Evolutionary conservation across 2,329 filamentous ascomycete species (phyloP), one percentile per base, ranked within the genome.

Genomic region (Fusarium scirpi): DNA sequence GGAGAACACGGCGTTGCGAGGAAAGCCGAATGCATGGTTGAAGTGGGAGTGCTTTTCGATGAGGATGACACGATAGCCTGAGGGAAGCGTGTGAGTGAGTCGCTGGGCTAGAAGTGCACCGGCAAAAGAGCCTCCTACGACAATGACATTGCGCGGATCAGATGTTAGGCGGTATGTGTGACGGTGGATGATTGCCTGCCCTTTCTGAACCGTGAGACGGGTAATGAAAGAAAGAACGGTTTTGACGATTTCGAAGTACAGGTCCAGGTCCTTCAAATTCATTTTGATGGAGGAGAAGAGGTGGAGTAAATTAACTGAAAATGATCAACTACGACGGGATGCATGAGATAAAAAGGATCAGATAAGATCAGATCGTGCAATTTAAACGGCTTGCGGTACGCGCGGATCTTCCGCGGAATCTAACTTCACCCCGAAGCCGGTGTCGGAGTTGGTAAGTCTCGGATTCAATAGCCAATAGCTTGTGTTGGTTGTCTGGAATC

Each of bases 1-100:
- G 0, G 66, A 44, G 5, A 73, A 43, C 0, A 72, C 67, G 0
- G 67, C 45, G 25, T 68, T 65, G 1, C 70, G 64, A 1, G 70
- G 70, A 3, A 72, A 72, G 3, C 22, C 22, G 20, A 73, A 72
- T 0, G 67, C 58, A 29, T 62, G 53, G 44, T 72, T 68, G 8
- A 72, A 66, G 15, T 73, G 70, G 2, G 70, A 68, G 6, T 71
- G 49, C 22, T 68, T 70, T 22, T 72, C 70, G 1, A 72, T 12
- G 0, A 72, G 53, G 4, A 73, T 16, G 0, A 71, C 67, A 1
- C 70, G 48, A 16, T 61, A 73, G 0, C 70, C 70, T 0, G 70
- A 70, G 1, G 67, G 70, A 0, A 72, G 25, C 1, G 54, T 60
- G 8, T 73, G 60, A 15, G 44, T 25, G 0, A 71, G 32, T 0